Base-by-base conservation (phyloP, 73 alveolate genomes). In the Stentor roeselii region DNA sequence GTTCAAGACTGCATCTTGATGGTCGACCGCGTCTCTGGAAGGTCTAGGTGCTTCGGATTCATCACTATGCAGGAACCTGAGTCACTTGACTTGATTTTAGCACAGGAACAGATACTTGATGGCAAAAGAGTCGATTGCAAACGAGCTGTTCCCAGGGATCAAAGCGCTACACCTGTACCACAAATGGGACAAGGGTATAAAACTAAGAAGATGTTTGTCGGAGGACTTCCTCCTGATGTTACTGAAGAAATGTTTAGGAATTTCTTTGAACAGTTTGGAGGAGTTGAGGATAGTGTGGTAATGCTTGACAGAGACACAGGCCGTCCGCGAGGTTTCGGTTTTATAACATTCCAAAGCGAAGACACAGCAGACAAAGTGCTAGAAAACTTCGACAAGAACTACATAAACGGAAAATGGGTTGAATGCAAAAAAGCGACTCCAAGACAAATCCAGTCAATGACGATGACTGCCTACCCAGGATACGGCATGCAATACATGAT, bases 271-370 rank as follows among this genome's bases (percentile, higher is more conserved):
- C 86, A 92, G 59, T 92, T 78, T 74, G 97, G 97, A 14, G 90
- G 75, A 27, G 82, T 92, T 31, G 95, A 90, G 32, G 95, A 92
- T 76, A 77, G 92, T 76, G 92, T 89, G 11, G 90, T 92, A 3
- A 88, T 92, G 86, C 60, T 75, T 31, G 97, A 92, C 77, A 87
- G 87, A 78, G 83, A 83, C 80, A 87, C 97, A 31, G 94, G 95
- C 36, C 90, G 87, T 83, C 95, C 97, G 36, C 83, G 97, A 92
- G 97, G 97, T 6, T 92, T 92, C 59, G 97, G 97, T 3, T 92
- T 92, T 74, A 86, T 92, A 60, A 92, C 94, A 3, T 92, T 78
- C 59, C 30, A 34, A 21, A 77, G 59, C 3, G 84, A 84, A 2
- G 89, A 75, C 21, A 40, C 94, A 59, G 89, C 84, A 3, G 95